Evolutionary conservation across 2,329 filamentous ascomycete genomes (phyloP).

Genomic region (Fusarium sp.): DNA sequence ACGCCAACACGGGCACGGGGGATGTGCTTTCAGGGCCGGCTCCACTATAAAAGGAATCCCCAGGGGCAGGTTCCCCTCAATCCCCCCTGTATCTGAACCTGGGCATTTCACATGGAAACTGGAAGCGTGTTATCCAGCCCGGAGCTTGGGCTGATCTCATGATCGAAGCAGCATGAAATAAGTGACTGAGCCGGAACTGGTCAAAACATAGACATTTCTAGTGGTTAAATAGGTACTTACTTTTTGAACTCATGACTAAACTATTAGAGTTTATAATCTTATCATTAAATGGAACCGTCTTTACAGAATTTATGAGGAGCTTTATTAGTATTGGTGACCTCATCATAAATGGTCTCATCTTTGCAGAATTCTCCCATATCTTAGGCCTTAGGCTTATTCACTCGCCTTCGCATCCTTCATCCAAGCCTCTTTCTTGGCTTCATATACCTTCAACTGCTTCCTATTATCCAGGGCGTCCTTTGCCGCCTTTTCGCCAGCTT

Average conservation of each 20-base stretch:
- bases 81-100: not conserved
- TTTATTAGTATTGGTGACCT: not conserved
- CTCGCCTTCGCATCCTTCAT: conserved; percentile 48
- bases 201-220: not conserved
- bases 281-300: not conserved
- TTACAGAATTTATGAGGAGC: not conserved
- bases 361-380: not conserved
- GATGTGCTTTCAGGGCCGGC: conserved; percentile 32
- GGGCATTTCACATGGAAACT: conserved; percentile 2
- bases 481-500: conserved; percentile 77
- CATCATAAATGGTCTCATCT: not conserved
- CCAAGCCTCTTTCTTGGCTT: conserved; percentile 62
- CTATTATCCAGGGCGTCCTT: conserved; percentile 73
- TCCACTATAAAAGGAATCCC: conserved; percentile 26
- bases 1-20: conserved; percentile 20
- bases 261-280: not conserved
- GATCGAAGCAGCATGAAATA: not conserved
- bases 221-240: not conserved
- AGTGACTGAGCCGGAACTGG: not conserved
- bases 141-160: not conserved
- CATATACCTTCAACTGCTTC: conserved; percentile 67
- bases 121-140: not conserved
- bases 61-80: conserved; percentile 12
- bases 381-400: not conserved
- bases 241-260: not conserved